Evolutionary conservation across 495 filamentous ascomycete species (phyloP).

Genomic region (Penicillium coprophilum): DNA sequence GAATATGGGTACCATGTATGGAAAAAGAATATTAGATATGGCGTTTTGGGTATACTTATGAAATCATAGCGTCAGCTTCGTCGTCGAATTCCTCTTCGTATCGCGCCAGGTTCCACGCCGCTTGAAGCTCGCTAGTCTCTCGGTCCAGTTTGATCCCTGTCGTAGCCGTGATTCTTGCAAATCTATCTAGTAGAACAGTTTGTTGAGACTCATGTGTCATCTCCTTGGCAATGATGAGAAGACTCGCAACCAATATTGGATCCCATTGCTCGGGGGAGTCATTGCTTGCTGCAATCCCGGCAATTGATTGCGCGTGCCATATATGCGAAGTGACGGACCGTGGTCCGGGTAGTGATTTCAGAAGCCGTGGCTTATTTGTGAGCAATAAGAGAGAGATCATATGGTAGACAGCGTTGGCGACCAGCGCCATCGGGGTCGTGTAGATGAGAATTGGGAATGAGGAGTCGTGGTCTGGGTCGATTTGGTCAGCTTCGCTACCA

Average conservation of each 20-base stretch:
- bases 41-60: constrained; percentile 11
- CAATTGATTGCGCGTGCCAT: constrained; percentile 32
- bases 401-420: constrained; percentile 30
- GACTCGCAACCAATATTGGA: constrained; percentile 24
- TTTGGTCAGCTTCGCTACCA: constrained; percentile 26
- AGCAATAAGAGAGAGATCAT: constrained; percentile 25
- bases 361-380: constrained; percentile 25
- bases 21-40: neutral
- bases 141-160: constrained; percentile 25
- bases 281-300: constrained; percentile 27
- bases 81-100: constrained; percentile 26
- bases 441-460: constrained; percentile 30
- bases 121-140: constrained; percentile 18
- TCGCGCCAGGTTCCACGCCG: constrained; percentile 23
- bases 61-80: constrained; percentile 16
- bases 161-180: constrained; percentile 17
- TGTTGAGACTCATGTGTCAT: constrained; percentile 33
- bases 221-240: constrained; percentile 23
- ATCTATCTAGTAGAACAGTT: constrained; percentile 14
- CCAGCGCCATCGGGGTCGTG: constrained; percentile 34
- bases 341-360: constrained; percentile 30
- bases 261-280: constrained; percentile 32
- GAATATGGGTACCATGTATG: constrained; percentile 1
- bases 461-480: constrained; percentile 28
- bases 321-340: constrained; percentile 30